Conservation (phyloP, 2,329 filamentous ascomycete genomes). For the Aspergillus brunneoviolaceus region DNA sequence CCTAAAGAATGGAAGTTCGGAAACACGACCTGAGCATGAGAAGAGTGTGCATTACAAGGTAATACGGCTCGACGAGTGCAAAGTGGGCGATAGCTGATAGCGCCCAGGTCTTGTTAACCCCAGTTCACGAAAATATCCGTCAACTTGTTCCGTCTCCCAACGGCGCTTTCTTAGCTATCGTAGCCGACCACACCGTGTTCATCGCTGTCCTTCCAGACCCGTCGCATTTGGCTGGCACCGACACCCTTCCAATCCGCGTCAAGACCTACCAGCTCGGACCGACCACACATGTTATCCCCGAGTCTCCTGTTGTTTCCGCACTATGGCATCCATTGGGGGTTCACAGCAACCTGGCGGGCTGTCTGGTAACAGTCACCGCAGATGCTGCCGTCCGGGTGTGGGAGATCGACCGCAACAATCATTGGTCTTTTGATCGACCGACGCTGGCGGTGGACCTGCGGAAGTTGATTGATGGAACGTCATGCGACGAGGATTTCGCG, state of each 20-base stretch:
- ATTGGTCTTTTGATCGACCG: slow-evolving; percentile 83
- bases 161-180: slow-evolving; percentile 76
- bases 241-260: slow-evolving; percentile 68
- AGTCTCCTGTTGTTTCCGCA: slow-evolving; percentile 74
- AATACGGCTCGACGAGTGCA: slow-evolving; percentile 3
- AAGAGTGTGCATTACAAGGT: slow-evolving; percentile 35
- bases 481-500: slow-evolving; percentile 76
- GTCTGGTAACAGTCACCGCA: slow-evolving; percentile 81
- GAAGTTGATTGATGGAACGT: slow-evolving; percentile 82
- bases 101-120: slow-evolving; percentile 68
- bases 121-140: slow-evolving; percentile 76
- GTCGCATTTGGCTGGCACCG: slow-evolving; percentile 69
- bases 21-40: slow-evolving; percentile 32
- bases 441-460: slow-evolving; percentile 82
- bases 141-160: slow-evolving; percentile 84
- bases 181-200: slow-evolving; percentile 84
- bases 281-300: slow-evolving; percentile 84
- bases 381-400: slow-evolving; percentile 87
- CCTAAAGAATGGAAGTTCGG: slow-evolving; percentile 30
- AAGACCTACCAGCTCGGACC: slow-evolving; percentile 91
- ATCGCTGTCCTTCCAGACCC: slow-evolving; percentile 82
- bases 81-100: slow-evolving; percentile 11
- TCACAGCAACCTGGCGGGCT: slow-evolving; percentile 61
- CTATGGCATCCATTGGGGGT: slow-evolving; percentile 93
- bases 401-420: slow-evolving; percentile 81